Evolutionary conservation across 1,284 basidiomycete species (phyloP).

Genomic region (Marasmius oreades): DNA sequence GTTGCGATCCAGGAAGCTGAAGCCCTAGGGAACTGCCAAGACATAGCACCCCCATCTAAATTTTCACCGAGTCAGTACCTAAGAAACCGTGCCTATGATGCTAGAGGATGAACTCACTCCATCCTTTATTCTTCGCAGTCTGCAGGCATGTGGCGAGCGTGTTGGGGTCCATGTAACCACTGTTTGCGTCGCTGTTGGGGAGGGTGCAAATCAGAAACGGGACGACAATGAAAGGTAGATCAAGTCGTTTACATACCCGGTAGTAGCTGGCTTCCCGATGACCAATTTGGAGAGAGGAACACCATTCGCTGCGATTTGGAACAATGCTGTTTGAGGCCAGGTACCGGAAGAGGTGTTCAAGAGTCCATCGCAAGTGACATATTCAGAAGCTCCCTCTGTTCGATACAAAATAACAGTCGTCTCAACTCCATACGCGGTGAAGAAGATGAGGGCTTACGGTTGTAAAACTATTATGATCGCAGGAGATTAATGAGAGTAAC

Average conservation of each 20-base stretch:
- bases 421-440: not conserved
- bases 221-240: not conserved
- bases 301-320: constrained; percentile 58
- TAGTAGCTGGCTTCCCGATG: constrained; percentile 58
- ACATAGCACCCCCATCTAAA: constrained; percentile 49
- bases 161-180: constrained; percentile 52
- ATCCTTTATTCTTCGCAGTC: constrained; percentile 51
- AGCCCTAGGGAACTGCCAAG: constrained; percentile 26
- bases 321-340: constrained; percentile 50
- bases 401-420: constrained; percentile 3
- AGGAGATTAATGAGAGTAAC: not conserved
- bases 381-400: constrained; percentile 52
- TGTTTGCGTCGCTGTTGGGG: constrained; percentile 45
- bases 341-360: constrained; percentile 47
- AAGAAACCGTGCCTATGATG: not conserved
- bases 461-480: constrained; percentile 46
- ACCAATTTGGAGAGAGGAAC: constrained; percentile 42
- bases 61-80: not conserved
- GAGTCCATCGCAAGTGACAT: constrained; percentile 53
- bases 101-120: constrained; percentile 39
- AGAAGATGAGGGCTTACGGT: constrained; percentile 42
- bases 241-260: not conserved
- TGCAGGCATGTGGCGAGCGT: constrained; percentile 53
- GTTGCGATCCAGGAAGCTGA: constrained; percentile 17
- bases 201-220: not conserved